phyloP scores from a whole-genome alignment of 306 rosid species.

The Vicia villosa region DNA sequence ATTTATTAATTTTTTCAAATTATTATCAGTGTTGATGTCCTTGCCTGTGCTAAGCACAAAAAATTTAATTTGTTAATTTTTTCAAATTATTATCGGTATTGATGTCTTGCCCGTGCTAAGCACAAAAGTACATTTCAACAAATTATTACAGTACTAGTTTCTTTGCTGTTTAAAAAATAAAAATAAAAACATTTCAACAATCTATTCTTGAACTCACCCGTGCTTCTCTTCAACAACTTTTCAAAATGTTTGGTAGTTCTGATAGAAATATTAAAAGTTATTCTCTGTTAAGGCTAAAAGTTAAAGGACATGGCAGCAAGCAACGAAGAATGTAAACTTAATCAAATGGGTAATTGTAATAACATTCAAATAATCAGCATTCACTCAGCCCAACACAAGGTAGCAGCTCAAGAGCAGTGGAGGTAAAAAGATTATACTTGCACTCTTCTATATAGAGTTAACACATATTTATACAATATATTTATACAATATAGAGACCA shows the following conservation, averaged over 20 bases:
- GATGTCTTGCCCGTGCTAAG: too few relatives aligned
- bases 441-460: conserved; percentile 7
- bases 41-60: too few relatives aligned
- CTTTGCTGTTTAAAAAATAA: too few relatives aligned
- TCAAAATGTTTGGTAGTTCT: neutral
- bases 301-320: neutral
- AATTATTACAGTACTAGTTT: too few relatives aligned
- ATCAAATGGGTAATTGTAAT: too few relatives aligned
- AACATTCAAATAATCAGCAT: neutral
- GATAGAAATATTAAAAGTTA: neutral
- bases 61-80: too few relatives aligned
- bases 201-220: neutral
- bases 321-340: too few relatives aligned
- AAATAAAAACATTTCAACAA: neutral
- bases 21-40: too few relatives aligned
- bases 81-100: too few relatives aligned
- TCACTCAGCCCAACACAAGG: neutral
- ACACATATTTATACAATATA: conserved; percentile 16
- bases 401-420: neutral
- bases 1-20: too few relatives aligned
- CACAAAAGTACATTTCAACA: neutral
- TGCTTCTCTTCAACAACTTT: neutral
- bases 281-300: too few relatives aligned
- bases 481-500: conserved; percentile 1
- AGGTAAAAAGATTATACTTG: neutral